A percentile compares a stretch with the other conserved stretches of the same genome.
phyloP scores from a whole-genome alignment of 148 eudicot genomes.

The Cornus controversa region DNA sequence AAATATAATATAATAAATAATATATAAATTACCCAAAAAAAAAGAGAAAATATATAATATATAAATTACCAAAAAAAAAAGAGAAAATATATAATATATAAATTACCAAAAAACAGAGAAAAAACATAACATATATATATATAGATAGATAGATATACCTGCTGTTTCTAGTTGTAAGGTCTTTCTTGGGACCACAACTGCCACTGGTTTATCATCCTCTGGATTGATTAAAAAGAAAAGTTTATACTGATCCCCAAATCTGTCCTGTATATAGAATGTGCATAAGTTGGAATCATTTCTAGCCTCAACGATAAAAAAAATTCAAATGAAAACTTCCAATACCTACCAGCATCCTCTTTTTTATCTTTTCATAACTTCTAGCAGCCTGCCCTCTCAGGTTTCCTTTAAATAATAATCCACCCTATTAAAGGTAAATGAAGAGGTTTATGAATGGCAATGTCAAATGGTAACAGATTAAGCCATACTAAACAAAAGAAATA shows the following conservation, averaged over 20 bases:
- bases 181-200: constrained; percentile 90
- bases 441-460: neutral
- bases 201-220: constrained; percentile 98
- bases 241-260: constrained; percentile 80
- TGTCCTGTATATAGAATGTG: constrained; percentile 58
- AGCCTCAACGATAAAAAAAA: constrained; percentile 7
- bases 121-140: too few relatives aligned
- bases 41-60: too few relatives aligned
- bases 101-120: too few relatives aligned
- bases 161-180: constrained; percentile 92
- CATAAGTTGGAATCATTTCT: neutral
- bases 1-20: too few relatives aligned
- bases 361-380: constrained; percentile 78
- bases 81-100: too few relatives aligned
- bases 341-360: constrained; percentile 74
- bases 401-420: constrained; percentile 91
- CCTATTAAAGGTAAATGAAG: constrained; percentile 40
- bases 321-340: constrained; percentile 6
- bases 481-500: neutral
- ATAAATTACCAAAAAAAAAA: too few relatives aligned
- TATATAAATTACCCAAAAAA: too few relatives aligned
- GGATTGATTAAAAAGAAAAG: constrained; percentile 85
- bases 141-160: constrained; percentile 32
- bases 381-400: constrained; percentile 86
- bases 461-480: neutral